Base-by-base conservation (phyloP, 257 asterid species). In the Orobanche coerulescens region DNA sequence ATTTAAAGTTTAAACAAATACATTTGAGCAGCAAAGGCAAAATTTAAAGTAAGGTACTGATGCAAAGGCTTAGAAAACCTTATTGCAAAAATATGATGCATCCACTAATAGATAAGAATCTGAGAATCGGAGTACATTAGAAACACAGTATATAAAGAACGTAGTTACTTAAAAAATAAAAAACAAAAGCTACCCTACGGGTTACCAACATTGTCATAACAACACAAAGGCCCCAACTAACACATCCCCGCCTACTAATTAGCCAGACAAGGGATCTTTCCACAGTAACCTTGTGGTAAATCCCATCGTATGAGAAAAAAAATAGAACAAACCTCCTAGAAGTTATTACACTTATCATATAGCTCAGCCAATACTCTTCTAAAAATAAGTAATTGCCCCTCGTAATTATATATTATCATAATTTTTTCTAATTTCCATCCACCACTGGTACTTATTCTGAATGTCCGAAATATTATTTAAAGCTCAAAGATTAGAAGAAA, bases 1-100 rank as follows among this genome's bases (percentile, higher is more conserved):
- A 65, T 37, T 66, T 26, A 49, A 63, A 70, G n/a, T n/a, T n/a
- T n/a, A 61, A 60, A 16, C 40, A 51, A 63, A 42, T 19, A 53
- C 23, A 24, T 47, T 19, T 47, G 44, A 56, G 65, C 65, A 31
- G 47, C 56, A 73, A 43, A 53, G 26, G 55, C 74, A 44, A 31
- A 55, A 57, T 11, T 10, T n/a, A 5, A 31, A 47, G 20, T 20
- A 59, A 52, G 43, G 57, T 43, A 53, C 23, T n/a, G 28, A 66
- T 34, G 37, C n/a, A 13, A 53, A 57, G 36, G 58, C 37, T 55
- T 30, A n/a, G 16, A 50, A 64, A 61, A 36, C 14, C 12, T 52
- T 54, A 15, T 61, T 14, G 12, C 37, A 54, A 31, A 58, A 58
- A 23, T 31, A 26, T 39, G 68, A 62, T 31, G 54, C 48, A n/a